phyloP scores from a whole-genome alignment of 345 rosid genomes.

The Garcia nutans region DNA sequence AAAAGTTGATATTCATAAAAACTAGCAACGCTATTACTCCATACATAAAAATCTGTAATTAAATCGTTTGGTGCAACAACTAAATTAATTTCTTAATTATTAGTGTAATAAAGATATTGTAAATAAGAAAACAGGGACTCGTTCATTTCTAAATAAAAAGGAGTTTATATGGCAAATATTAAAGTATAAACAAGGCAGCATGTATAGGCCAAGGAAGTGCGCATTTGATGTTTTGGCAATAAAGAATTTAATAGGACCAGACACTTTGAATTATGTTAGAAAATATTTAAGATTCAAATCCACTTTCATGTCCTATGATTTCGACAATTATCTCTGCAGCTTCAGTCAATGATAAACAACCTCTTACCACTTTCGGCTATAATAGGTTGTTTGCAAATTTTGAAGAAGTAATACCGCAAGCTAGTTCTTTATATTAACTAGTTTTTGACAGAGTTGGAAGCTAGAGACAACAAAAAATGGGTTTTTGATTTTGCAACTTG shows the following conservation, averaged over 20 bases:
- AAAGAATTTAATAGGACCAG: constrained; percentile 84
- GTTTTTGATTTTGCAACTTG: too few species aligned
- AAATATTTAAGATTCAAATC: constrained; percentile 77
- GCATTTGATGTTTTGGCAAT: constrained; percentile 80
- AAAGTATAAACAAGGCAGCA: constrained; percentile 57
- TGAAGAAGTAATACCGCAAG: constrained; percentile 79
- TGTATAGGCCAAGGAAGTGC: constrained; percentile 59
- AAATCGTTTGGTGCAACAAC: neutral
- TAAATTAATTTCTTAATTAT: neutral
- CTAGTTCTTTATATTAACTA: too few species aligned
- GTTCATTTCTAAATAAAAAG: constrained; percentile 61
- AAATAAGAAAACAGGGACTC: constrained; percentile 66
- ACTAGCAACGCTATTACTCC: too few species aligned
- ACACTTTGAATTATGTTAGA: too few species aligned
- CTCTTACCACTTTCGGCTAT: constrained; percentile 80
- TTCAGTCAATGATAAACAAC: constrained; percentile 41
- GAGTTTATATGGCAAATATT: constrained; percentile 61
- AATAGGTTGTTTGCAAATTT: constrained; percentile 73
- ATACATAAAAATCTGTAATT: too few species aligned
- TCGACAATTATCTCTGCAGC: constrained; percentile 83
- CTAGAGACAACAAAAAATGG: too few species aligned
- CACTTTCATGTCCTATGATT: constrained; percentile 70
- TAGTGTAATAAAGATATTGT: constrained; percentile 42
- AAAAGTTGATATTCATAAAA: too few species aligned
- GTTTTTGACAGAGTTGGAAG: too few species aligned